Base-by-base conservation (phyloP, 768 basidiomycete species). In the Amanita rubescens region DNA sequence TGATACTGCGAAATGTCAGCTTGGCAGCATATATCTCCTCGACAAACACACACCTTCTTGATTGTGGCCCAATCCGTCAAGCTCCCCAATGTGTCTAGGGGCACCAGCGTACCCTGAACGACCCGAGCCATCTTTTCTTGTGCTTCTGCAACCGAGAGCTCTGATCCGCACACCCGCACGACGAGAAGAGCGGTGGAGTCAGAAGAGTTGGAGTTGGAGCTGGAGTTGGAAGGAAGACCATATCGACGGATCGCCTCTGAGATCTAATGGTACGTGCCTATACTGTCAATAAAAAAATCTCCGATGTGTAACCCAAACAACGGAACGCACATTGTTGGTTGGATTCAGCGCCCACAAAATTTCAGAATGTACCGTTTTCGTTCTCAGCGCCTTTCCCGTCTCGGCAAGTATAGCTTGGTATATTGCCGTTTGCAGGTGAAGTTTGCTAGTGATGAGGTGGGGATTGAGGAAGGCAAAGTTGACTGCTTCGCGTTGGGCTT, bases 391-490 rank as follows among this genome's bases (percentile, higher is more conserved):
- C 19, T 71, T 74, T 38, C 84, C 78, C 2, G 77, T 65, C 25
- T 79, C 74, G 0, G 91, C 80, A 10, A 94, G 69, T n/a, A 91
- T 71, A 1, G 92, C 85, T 60, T 92, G 89, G 51, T 86, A 76
- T 10, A 94, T 77, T 0, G 91, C 94, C 0, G 90, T 93, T 64
- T 90, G 81, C 11, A 97, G 70, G 61, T 95, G 94, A 41, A 84
- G 63, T 3, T 76, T 66, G 53, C 92, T 94, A 0, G 89, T 87
- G 42, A 97, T 82, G 62, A 92, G 78, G 33, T 74, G 75, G 19
- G 90, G 91, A 65, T 97, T 87, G 62, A 98, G 74, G 67, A 97
- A 97, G 0, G 89, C 87, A 69, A 90, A 96, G 61, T 94, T 90
- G 59, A 96, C 78, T n/a, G 79, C 78, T 25, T 80, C 81, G 49